Base-by-base conservation (phyloP, 163 green algal genomes). In the Chloromonas sp. region DNA sequence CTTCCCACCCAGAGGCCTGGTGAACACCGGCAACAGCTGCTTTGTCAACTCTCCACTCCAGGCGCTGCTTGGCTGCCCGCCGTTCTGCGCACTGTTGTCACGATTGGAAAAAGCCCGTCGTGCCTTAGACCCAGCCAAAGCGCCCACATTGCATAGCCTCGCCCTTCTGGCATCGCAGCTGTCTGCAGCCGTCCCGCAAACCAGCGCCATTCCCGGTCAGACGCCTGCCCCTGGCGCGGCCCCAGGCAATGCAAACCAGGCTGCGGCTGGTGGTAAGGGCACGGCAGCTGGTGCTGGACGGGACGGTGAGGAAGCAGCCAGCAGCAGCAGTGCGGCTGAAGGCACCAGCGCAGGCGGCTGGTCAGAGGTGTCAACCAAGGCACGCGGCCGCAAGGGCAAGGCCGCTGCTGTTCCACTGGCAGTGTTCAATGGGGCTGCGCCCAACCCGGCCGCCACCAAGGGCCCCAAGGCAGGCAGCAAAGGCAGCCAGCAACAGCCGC, bases 21-120 rank as follows among this genome's bases (percentile, higher is more conserved):
- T 89, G 70, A 93, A 93, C 88, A 93, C 90, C 0, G 90, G 89
- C 81, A 93, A 93, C 86, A 87, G 83, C 0, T 94, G 91, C 88
- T 94, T 94, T 78, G 85, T 94, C 81, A 94, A 93, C 86, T 83
- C 83, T 2, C 91, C 89, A 0, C 85, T 92, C 79, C 90, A 92
- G 87, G 89, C 88, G n/a, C 86, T 94, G 74, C 83, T 94, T 58
- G 89, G 86, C 1, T 90, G 87, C 80, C 71, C 83, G 2, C 81
- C 85, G 61, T 94, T 94, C 83, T 92, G 89, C 60, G 36, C 61
- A 11, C 79, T 93, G 61, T 79, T 92, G 71, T 79, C 84, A 13
- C 81, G 78, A 5, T 85, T 93, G 74, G 78, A 78, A 0, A 14
- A 61, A 1, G 83, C 86, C 13, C 59, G 60, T 1, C 82, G 86